Evolutionary conservation across 805 yeast genomes (phyloP).

Genomic region (Wickerhamiella kurtzmanii): DNA sequence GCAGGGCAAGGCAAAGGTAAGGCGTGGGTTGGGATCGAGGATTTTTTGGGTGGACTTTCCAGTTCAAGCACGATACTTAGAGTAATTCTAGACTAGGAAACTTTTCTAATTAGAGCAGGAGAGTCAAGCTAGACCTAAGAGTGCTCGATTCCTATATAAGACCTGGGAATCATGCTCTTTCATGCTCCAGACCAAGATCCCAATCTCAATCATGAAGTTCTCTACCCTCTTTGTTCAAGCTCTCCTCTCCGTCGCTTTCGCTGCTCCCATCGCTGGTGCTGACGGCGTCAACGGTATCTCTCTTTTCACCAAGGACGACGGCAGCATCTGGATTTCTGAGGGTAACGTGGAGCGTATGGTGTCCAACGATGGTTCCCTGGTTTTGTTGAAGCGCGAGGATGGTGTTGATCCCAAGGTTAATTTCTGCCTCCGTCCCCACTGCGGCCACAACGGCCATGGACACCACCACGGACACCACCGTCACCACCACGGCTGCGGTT

Average conservation of each 20-base stretch:
- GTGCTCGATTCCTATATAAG: not conserved
- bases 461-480: slow-evolving; percentile 1
- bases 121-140: not conserved
- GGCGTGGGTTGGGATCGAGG: too few relatives aligned
- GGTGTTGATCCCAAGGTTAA: slow-evolving; percentile 7
- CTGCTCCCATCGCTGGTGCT: slow-evolving; percentile 9
- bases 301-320: not conserved
- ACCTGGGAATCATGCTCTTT: not conserved
- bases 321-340: slow-evolving; percentile 1
- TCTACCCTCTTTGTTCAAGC: slow-evolving; percentile 6
- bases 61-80: too few relatives aligned
- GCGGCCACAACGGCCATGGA: slow-evolving; percentile 1
- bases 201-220: slow-evolving; percentile 7
- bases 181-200: not conserved
- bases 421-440: slow-evolving; percentile 5
- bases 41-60: too few relatives aligned
- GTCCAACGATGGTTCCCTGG: slow-evolving; percentile 7
- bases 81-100: too few relatives aligned
- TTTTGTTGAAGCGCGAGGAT: not conserved
- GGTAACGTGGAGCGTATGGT: not conserved
- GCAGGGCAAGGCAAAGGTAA: not conserved
- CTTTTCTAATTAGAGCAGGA: not conserved
- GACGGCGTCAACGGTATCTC: not conserved
- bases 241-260: slow-evolving; percentile 9
- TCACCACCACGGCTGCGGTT: not conserved